A percentile compares a stretch with the other conserved stretches of the same genome.
These are phyloP conservation scores for Mycena amicta DNA, from an alignment of 768 basidiomycete species.

Conservation along the genomic window DNA sequence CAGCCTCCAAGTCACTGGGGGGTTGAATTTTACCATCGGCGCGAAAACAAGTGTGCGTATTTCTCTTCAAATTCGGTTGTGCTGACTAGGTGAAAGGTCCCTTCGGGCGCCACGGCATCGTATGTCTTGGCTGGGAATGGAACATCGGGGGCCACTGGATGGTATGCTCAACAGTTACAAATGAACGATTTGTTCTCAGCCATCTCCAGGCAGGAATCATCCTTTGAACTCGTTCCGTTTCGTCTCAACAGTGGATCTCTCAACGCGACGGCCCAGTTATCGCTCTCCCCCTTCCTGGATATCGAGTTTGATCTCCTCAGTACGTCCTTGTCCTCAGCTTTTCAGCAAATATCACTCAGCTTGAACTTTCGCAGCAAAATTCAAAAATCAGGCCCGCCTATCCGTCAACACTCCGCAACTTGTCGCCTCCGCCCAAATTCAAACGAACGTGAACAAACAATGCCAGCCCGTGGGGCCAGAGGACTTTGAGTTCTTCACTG, in stretches of 20 bases:
- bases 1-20: neutral
- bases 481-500: constrained; percentile 8
- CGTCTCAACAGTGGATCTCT: constrained; percentile 8
- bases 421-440: neutral
- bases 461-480: constrained; percentile 6
- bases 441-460: constrained; percentile 5
- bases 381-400: neutral
- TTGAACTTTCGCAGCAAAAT: neutral
- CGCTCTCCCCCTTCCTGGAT: constrained; percentile 11
- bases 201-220: neutral
- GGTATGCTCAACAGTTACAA: neutral
- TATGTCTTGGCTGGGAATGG: constrained; percentile 4
- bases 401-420: constrained; percentile 9
- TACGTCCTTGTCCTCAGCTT: neutral
- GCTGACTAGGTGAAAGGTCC: neutral
- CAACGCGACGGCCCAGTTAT: constrained; percentile 2
- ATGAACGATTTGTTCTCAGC: too few relatives aligned
- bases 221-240: constrained; percentile 10
- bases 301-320: neutral
- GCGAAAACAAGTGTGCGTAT: constrained; percentile 1
- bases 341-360: neutral
- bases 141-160: constrained; percentile 3
- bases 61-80: neutral
- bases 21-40: constrained; percentile 11
- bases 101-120: neutral